Percentiles rank a stretch among this genome's conserved stretches.
Conservation (phyloP, 208 protist species). For the Leptomonas pyrrhocoris region DNA sequence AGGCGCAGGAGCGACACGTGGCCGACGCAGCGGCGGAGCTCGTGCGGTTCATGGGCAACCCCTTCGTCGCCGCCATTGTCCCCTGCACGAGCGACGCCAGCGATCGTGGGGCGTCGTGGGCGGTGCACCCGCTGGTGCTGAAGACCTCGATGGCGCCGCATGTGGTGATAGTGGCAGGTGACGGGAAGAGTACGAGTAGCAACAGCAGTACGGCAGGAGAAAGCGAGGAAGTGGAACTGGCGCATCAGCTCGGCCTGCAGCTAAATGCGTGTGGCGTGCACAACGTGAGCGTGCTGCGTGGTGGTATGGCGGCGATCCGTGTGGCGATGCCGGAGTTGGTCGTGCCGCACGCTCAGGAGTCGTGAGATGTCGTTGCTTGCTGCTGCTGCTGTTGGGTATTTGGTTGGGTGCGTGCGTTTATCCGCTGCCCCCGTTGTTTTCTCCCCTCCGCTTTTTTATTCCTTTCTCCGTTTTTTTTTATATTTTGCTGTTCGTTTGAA, state of each 20-base stretch:
- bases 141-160: slow-evolving; percentile 41
- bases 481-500: not conserved
- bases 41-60: slow-evolving; percentile 42
- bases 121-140: slow-evolving; percentile 32
- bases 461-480: not conserved
- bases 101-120: slow-evolving; percentile 1
- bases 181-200: not conserved
- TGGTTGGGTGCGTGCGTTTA: not conserved
- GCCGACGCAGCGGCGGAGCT: slow-evolving; percentile 55
- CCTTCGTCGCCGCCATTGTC: slow-evolving; percentile 46
- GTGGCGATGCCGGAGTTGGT: slow-evolving; percentile 48
- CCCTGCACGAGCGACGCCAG: not conserved
- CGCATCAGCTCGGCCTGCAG: slow-evolving; percentile 51
- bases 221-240: slow-evolving; percentile 20
- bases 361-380: not conserved
- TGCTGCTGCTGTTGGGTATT: slow-evolving; percentile 3
- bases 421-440: not conserved
- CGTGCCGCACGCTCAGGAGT: slow-evolving; percentile 10
- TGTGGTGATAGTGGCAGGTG: slow-evolving; percentile 40
- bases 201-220: not conserved
- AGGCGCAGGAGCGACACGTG: slow-evolving; percentile 35
- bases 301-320: slow-evolving; percentile 51
- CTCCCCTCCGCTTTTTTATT: not conserved
- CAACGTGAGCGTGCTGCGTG: slow-evolving; percentile 66
- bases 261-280: slow-evolving; percentile 57